Evolutionary conservation across 2,329 filamentous ascomycete species (phyloP).

Genomic region (Aureobasidium sp.): DNA sequence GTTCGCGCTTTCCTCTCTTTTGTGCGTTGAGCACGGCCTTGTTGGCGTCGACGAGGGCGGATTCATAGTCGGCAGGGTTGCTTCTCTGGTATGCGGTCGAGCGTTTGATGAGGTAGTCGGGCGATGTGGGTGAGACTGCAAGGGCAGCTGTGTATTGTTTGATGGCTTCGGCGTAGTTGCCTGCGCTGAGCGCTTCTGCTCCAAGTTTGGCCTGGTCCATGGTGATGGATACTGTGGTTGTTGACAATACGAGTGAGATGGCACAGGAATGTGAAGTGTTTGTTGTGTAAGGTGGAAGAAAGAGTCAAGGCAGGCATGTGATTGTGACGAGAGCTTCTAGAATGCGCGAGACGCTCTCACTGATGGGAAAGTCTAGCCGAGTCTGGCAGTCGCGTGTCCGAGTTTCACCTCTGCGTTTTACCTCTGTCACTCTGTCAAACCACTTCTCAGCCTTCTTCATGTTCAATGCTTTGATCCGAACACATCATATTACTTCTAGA

Average conservation of each 20-base stretch:
- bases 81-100: slow-evolving; percentile 69
- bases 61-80: slow-evolving; percentile 40
- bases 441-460: slow-evolving; percentile 10
- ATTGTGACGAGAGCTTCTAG: slow-evolving; percentile 8
- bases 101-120: slow-evolving; percentile 73
- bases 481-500: slow-evolving; percentile 74
- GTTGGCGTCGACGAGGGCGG: slow-evolving; percentile 42
- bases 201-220: slow-evolving; percentile 20
- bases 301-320: slow-evolving; percentile 3
- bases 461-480: slow-evolving; percentile 61
- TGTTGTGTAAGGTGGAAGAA: not conserved
- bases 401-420: not conserved
- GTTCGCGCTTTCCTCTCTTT: slow-evolving; percentile 64
- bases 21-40: slow-evolving; percentile 57
- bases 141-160: slow-evolving; percentile 62
- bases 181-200: slow-evolving; percentile 48
- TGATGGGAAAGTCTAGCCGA: not conserved
- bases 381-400: not conserved
- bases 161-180: slow-evolving; percentile 63
- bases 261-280: not conserved
- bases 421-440: not conserved
- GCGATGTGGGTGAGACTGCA: slow-evolving; percentile 54
- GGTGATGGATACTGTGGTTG: not conserved
- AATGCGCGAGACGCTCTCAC: slow-evolving; percentile 4
- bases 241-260: not conserved